Evolutionary conservation across 177 flowering plant species (phyloP).

Genomic region (Tripterygium wilfordii): DNA sequence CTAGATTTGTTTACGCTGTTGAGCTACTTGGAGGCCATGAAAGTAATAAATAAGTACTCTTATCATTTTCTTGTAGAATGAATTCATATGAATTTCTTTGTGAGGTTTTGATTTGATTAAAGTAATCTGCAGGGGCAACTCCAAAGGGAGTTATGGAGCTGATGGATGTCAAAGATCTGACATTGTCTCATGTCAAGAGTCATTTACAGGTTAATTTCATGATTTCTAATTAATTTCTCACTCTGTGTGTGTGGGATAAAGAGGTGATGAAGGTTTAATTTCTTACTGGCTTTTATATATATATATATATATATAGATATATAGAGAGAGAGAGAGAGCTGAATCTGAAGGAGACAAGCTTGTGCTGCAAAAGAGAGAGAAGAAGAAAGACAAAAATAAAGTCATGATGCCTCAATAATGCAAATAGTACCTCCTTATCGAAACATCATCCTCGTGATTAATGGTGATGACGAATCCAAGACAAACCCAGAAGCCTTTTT

Average conservation of each 20-base stretch:
- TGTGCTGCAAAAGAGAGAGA: no score
- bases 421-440: slow-evolving; percentile 35
- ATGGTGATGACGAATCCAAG: slow-evolving; percentile 28
- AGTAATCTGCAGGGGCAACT: slow-evolving; percentile 91
- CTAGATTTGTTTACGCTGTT: slow-evolving; percentile 88
- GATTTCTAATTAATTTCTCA: no score
- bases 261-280: no score
- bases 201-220: slow-evolving; percentile 82
- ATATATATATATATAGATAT: no score
- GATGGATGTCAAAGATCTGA: slow-evolving; percentile 94
- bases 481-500: slow-evolving; percentile 5
- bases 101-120: no score
- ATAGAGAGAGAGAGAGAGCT: slow-evolving; percentile 21
- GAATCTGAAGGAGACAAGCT: slow-evolving; percentile 18
- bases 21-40: slow-evolving; percentile 98
- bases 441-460: slow-evolving; percentile 62
- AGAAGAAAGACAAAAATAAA: no score
- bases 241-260: no score
- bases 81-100: no score
- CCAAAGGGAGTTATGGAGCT: slow-evolving; percentile 94
- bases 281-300: no score
- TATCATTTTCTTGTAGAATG: no score
- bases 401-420: slow-evolving; percentile 86
- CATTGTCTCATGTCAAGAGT: slow-evolving; percentile 87
- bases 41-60: no score